Evolutionary conservation across 768 basidiomycete species (phyloP).

Genomic region (Phanerochaete carnosa): DNA sequence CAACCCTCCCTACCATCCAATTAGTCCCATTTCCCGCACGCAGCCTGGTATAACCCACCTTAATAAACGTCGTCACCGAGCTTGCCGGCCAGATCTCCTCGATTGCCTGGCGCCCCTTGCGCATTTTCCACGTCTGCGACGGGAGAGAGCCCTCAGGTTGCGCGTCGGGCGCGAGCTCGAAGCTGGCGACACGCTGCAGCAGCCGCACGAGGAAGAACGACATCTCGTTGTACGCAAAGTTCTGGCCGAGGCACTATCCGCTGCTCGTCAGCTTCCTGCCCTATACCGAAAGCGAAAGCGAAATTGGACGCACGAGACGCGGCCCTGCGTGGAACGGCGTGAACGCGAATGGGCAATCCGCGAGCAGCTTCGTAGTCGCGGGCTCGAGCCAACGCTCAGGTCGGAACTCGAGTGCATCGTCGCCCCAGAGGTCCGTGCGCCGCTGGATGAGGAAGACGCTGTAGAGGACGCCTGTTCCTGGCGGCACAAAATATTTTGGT

Average conservation of each 20-base stretch:
- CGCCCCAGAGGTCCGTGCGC: constrained; percentile 52
- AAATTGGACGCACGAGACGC: constrained; percentile 35
- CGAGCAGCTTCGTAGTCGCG: constrained; percentile 47
- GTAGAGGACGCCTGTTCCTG: neutral
- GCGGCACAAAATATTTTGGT: constrained; percentile 22
- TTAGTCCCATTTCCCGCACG: neutral
- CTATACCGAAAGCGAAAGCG: neutral
- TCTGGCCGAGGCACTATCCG: constrained; percentile 1
- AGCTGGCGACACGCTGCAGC: constrained; percentile 42
- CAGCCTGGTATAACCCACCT: constrained; percentile 12
- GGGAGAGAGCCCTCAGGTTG: constrained; percentile 29
- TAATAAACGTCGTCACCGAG: constrained; percentile 40
- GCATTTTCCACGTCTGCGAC: constrained; percentile 29
- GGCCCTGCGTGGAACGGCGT: constrained; percentile 67
- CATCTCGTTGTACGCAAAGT: constrained; percentile 53
- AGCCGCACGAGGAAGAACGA: constrained; percentile 52
- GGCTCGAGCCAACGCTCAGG: constrained; percentile 64
- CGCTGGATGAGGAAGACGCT: constrained; percentile 29
- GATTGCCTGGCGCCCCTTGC: constrained; percentile 32
- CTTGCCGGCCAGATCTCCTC: constrained; percentile 37
- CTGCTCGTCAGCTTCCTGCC: neutral
- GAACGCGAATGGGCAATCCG: constrained; percentile 63
- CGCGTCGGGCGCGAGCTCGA: constrained; percentile 36
- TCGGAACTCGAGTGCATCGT: constrained; percentile 50
- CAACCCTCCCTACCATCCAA: neutral